Evolutionary conservation across 805 yeast genomes (phyloP), one percentile per base, ranked within the genome.

Genomic region (Barnettozyma californica): DNA sequence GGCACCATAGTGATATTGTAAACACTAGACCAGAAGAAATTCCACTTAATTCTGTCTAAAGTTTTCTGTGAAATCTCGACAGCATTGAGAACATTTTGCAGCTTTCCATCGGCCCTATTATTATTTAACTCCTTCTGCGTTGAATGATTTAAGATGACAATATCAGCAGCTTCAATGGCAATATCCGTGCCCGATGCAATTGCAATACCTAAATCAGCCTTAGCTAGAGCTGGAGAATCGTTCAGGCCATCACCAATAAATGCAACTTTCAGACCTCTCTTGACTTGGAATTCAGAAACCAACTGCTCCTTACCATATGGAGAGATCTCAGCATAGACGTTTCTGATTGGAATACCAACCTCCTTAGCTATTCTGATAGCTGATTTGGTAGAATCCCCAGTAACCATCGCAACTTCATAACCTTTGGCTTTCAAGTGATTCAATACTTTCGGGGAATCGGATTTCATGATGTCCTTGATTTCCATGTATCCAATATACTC

Each of bases 201-300:
- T 10, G 98, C 94, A 58, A 95, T 81, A 21, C 99, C 99, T 18
- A 94, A 68, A 55, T 90, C 88, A 1, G 97, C 86, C 48, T 84
- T 77, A 1, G 88, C 95, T 47, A 94, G 74, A 0, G 98, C 98
- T 0, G 99, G 97, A 0, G 98, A 95, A 64, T 94, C 99, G 65
- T 94, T 94, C 55, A 94, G 87, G 51, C 99, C 99, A 68, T 94
- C 99, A 35, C 99, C 99, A 20, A 94, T 84, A 73, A 95, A 90
- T 6, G 91, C 92, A 38, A 94, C 84, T 16, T 72, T 69, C 10
- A 68, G 58, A 2, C 70, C 71, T 3, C 56, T 57, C 13, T 56
- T 64, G 2, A 42, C 43, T 59, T 83, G 87, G 47, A 88, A 68
- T 43, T 74, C 71, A 37, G 68, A 67, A 20, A 94, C 80, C 31